phyloP scores from a whole-genome alignment of 257 asterid species.

The Solanum pinnatisectum region DNA sequence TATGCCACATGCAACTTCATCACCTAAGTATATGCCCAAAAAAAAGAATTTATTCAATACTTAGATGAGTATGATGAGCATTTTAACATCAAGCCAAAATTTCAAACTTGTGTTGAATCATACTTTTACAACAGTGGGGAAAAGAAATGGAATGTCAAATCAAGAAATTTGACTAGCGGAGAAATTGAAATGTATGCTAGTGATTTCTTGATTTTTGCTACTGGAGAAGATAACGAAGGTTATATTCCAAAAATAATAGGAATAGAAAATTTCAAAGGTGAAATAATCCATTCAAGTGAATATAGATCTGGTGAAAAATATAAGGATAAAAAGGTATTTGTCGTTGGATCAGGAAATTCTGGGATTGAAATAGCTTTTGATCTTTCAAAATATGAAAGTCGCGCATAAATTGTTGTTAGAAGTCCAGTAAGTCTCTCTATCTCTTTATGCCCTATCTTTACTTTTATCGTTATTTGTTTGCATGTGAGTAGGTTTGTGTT shows the following conservation, averaged over 20 bases:
- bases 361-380: not conserved
- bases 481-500: not conserved
- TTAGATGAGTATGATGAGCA: slow-evolving; percentile 21
- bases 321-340: slow-evolving; percentile 3
- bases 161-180: not conserved
- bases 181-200: slow-evolving; percentile 10
- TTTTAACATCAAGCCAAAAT: slow-evolving; percentile 15
- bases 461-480: too few species aligned
- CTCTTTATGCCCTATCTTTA: too few species aligned
- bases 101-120: not conserved
- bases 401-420: slow-evolving; percentile 30
- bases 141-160: slow-evolving; percentile 11
- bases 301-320: too few species aligned
- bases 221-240: slow-evolving; percentile 21
- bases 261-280: not conserved
- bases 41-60: slow-evolving; percentile 19
- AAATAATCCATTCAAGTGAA: too few species aligned
- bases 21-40: slow-evolving; percentile 34
- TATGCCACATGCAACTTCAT: slow-evolving; percentile 23
- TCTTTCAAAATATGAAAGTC: slow-evolving; percentile 17
- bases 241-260: not conserved
- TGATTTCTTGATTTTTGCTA: slow-evolving; percentile 20
- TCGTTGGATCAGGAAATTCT: not conserved
- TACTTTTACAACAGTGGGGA: slow-evolving; percentile 6
- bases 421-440: slow-evolving; percentile 10